Conservation (phyloP, 768 basidiomycete species). For the Lactarius akahatsu region DNA sequence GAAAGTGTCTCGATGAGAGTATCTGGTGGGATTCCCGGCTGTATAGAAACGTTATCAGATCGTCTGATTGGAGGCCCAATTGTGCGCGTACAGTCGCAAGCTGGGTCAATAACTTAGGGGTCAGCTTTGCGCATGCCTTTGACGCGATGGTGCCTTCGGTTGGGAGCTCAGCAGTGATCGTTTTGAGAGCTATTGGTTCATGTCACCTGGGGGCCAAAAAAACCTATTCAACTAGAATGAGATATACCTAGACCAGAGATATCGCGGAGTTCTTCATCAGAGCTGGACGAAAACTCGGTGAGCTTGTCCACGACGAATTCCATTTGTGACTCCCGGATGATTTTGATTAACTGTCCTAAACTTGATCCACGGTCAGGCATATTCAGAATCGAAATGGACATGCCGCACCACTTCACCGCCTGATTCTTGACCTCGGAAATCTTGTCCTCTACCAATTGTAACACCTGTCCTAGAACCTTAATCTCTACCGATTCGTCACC, state of each 20-base stretch:
- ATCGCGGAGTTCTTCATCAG: constrained; percentile 92
- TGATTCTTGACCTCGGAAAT: constrained; percentile 99
- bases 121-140: constrained; percentile 79
- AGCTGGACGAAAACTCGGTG: constrained; percentile 78
- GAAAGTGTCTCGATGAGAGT: constrained; percentile 80
- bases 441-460: constrained; percentile 86
- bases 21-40: constrained; percentile 74
- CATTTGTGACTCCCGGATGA: constrained; percentile 79
- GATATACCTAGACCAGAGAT: constrained; percentile 85
- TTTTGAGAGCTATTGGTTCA: constrained; percentile 72
- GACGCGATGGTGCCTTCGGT: constrained; percentile 75
- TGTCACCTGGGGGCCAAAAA: constrained; percentile 10
- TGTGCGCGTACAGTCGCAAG: constrained; percentile 58
- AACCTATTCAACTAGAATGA: not conserved
- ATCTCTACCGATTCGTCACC: constrained; percentile 86
- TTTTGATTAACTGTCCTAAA: constrained; percentile 87
- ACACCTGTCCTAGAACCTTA: constrained; percentile 80
- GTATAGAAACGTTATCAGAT: constrained; percentile 14
- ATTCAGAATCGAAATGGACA: not conserved
- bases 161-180: constrained; percentile 88
- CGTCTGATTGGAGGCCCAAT: not conserved
- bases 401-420: constrained; percentile 85
- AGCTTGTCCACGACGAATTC: constrained; percentile 86
- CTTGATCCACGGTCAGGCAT: constrained; percentile 40
- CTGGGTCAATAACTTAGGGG: constrained; percentile 78